phyloP scores from a whole-genome alignment of 148 eudicot species.

The Oxyria digyna region DNA sequence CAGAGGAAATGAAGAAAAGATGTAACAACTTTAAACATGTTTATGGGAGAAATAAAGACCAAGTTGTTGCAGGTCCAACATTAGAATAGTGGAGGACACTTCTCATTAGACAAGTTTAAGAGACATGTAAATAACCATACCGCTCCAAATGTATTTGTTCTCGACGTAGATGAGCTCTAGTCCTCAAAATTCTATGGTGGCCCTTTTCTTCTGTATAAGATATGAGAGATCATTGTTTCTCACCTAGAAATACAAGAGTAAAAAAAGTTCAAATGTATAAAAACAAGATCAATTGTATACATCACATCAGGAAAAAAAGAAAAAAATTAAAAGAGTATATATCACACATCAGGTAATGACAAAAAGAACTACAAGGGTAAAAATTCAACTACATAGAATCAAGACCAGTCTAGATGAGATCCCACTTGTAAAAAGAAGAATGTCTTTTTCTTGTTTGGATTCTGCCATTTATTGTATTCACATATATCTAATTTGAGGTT shows the following conservation, averaged over 20 bases:
- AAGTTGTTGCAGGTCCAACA: neutral
- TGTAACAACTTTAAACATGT: too few species aligned
- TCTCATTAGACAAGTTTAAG: neutral
- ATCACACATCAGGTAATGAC: neutral
- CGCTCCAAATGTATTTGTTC: slow-evolving; percentile 97
- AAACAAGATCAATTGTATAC: too few species aligned
- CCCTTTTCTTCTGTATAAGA: slow-evolving; percentile 97
- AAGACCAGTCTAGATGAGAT: neutral
- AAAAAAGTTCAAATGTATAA: too few species aligned
- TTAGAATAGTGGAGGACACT: neutral
- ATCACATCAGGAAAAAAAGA: too few species aligned
- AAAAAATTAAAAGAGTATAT: neutral
- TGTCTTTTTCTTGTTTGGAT: too few species aligned
- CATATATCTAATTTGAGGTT: too few species aligned
- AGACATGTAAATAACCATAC: slow-evolving; percentile 32
- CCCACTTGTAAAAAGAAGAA: neutral
- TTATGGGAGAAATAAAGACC: too few species aligned
- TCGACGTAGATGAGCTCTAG: slow-evolving; percentile 96
- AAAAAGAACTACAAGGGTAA: too few species aligned
- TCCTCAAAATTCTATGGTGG: slow-evolving; percentile 89
- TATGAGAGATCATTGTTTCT: slow-evolving; percentile 79
- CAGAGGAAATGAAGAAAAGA: too few species aligned
- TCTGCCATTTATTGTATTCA: too few species aligned
- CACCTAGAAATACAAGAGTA: too few species aligned
- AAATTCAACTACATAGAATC: neutral